Percentiles rank a stretch among this genome's conserved stretches.
These are phyloP conservation scores for Vickermania ingenoplastis DNA, from an alignment of 208 protist species.

Conservation along the genomic window DNA sequence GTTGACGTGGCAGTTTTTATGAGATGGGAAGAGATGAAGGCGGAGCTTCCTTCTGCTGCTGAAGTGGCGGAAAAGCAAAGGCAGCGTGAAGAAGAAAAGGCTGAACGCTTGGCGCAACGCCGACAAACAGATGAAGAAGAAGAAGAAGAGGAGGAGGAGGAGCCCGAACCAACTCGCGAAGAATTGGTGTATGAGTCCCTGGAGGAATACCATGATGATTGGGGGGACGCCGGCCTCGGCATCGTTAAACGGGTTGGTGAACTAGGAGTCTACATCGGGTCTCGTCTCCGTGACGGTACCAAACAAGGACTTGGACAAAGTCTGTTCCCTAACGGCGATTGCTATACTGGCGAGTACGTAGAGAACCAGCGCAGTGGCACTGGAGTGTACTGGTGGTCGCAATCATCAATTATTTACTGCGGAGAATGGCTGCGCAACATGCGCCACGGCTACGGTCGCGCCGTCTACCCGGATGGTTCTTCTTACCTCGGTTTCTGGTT, in stretches of 20 bases:
- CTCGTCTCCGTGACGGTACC: conserved; percentile 56
- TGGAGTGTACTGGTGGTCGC: conserved; percentile 75
- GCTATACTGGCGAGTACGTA: conserved; percentile 74
- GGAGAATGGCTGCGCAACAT: conserved; percentile 57
- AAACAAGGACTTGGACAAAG: conserved; percentile 82
- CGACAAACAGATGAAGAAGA: conserved; percentile 37
- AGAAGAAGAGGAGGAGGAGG: conserved; percentile 69
- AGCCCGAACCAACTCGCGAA: conserved; percentile 64
- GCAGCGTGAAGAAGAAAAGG: conserved; percentile 49
- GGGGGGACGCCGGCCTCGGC: conserved; percentile 52
- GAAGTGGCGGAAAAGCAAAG: conserved; percentile 68
- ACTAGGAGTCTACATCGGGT: conserved; percentile 78
- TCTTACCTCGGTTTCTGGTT: conserved; percentile 72
- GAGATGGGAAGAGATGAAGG: conserved; percentile 78
- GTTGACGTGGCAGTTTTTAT: conserved; percentile 68
- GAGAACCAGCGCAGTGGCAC: conserved; percentile 68
- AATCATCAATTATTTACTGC: conserved; percentile 45
- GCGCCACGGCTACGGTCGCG: conserved; percentile 74
- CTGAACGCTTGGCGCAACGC: conserved; percentile 43
- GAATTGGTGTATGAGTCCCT: conserved; percentile 77
- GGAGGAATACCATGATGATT: conserved; percentile 80
- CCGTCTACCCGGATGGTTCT: conserved; percentile 79
- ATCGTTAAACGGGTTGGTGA: conserved; percentile 84
- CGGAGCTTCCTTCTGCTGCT: conserved; percentile 59
- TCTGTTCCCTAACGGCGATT: conserved; percentile 81